Conservation (phyloP, 2,329 filamentous ascomycete genomes). For the Diaporthe aspalathi region DNA sequence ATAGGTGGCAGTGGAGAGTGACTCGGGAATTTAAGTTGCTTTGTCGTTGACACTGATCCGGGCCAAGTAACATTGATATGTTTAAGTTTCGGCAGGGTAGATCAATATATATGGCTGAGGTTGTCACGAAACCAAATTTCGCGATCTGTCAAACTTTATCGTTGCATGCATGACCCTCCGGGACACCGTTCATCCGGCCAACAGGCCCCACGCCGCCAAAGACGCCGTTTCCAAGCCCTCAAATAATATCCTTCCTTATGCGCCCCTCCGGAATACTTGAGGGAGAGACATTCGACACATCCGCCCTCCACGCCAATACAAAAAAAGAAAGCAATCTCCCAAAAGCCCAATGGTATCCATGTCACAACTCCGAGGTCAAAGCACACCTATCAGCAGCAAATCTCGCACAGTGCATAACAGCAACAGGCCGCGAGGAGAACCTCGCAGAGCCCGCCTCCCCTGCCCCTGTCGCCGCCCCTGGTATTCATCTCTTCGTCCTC, state of each 20-base stretch:
- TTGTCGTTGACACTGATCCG: slow-evolving; percentile 6
- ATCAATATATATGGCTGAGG: not conserved
- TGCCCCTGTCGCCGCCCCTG: not conserved
- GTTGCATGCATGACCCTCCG: not conserved
- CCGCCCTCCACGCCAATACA: not conserved
- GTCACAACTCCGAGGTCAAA: no score
- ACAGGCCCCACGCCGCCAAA: not conserved
- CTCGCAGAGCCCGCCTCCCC: not conserved
- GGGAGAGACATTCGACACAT: no score
- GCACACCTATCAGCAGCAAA: slow-evolving; percentile 20
- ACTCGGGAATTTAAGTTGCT: not conserved
- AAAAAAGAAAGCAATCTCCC: no score
- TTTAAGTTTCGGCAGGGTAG: slow-evolving; percentile 2
- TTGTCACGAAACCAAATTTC: not conserved
- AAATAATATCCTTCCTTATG: not conserved
- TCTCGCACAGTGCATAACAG: slow-evolving; percentile 10
- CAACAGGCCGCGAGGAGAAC: slow-evolving; percentile 20
- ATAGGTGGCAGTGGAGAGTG: no score
- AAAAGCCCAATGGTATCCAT: not conserved
- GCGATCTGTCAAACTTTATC: slow-evolving; percentile 6
- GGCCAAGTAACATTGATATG: not conserved
- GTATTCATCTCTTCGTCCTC: slow-evolving; percentile 6
- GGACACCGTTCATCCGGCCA: not conserved
- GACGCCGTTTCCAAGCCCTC: not conserved
- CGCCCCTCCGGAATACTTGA: not conserved